Evolutionary conservation across 2,329 filamentous ascomycete genomes (phyloP).

Genomic region (Fusarium luffae): DNA sequence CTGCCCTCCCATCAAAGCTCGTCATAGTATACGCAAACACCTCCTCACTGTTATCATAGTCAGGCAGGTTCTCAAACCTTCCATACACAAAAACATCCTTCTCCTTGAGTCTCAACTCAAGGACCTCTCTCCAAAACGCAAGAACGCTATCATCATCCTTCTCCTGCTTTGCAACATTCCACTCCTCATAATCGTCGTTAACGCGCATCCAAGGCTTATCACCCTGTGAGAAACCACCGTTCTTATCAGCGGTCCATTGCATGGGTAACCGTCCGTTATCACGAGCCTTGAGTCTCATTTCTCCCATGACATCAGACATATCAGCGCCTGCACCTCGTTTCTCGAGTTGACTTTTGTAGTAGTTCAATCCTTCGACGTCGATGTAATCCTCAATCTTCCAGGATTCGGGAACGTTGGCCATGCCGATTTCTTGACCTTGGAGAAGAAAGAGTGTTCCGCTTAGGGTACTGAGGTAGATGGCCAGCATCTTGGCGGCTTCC

Average conservation of each 20-base stretch:
- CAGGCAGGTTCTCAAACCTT: neutral
- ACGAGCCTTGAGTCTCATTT: slow-evolving; percentile 51
- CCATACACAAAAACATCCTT: slow-evolving; percentile 44
- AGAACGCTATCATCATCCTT: slow-evolving; percentile 29
- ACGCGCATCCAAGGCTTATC: slow-evolving; percentile 47
- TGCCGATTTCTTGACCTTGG: slow-evolving; percentile 65
- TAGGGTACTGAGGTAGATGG: slow-evolving; percentile 53
- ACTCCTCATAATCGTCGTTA: slow-evolving; percentile 38
- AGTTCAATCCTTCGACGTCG: slow-evolving; percentile 58
- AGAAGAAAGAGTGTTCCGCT: slow-evolving; percentile 61
- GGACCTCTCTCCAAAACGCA: slow-evolving; percentile 27
- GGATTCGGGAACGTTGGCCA: slow-evolving; percentile 57
- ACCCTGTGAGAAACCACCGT: slow-evolving; percentile 56
- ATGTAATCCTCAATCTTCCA: slow-evolving; percentile 58
- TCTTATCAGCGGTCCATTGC: slow-evolving; percentile 62
- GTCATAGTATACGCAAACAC: slow-evolving; percentile 41
- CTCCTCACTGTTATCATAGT: slow-evolving; percentile 26
- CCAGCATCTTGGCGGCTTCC: slow-evolving; percentile 59
- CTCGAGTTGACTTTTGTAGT: slow-evolving; percentile 45
- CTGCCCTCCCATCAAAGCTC: slow-evolving; percentile 22
- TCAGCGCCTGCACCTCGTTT: slow-evolving; percentile 39
- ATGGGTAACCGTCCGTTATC: slow-evolving; percentile 45
- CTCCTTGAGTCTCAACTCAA: slow-evolving; percentile 27
- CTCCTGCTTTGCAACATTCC: slow-evolving; percentile 37
- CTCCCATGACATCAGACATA: slow-evolving; percentile 53